Evolutionary conservation across 495 filamentous ascomycete species (phyloP), one percentile per base, ranked within the genome.

Genomic region (Lineolata rhizophorae): DNA sequence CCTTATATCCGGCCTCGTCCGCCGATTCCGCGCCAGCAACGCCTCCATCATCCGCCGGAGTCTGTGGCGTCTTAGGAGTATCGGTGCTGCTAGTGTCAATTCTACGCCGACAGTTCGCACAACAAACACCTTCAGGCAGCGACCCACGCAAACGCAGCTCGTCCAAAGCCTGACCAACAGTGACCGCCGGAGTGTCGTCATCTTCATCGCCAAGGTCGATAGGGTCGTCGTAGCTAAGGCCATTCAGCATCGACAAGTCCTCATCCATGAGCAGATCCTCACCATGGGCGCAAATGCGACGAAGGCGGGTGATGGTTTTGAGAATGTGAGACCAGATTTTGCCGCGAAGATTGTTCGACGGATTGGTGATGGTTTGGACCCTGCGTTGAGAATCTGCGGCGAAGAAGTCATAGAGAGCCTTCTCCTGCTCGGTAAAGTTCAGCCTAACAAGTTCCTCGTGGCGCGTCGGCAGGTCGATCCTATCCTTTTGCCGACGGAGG

Each of bases 281-380:
- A 4, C 87, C 87, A 51, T 92, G 81, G 3, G 84, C 87, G 43
- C 80, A 94, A 19, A 94, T 71, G 28, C 83, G 65, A 3, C 87
- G 80, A 5, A 97, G 65, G 25, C 83, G 79, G 45, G 85, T 67
- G 53, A 97, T 93, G 5, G 79, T 75, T 36, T 78, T 80, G 24
- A 97, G 53, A 32, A 95, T 80, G 38, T 90, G 78, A 17, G 83
- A 79, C 48, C 87, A 93, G 32, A 72, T 68, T 28, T 68, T 78
- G 14, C 82, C 83, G 29, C 77, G 76, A 27, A 92, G 61, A 40
- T 68, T 70, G 18, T 61, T 68, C 35, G 57, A 57, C 35, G 47
- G 45, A 18, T 63, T 54, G 27, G 50, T 56, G n/a, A n/a, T n/a
- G 0, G 65, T 53, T 29, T 66, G 62, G 8, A 72, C 59, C 9